Percentiles rank a stretch among this genome's conserved stretches.
These are phyloP conservation scores for Stenocarpella maydis DNA, from an alignment of 2,329 filamentous ascomycete species.

Conservation along the genomic window DNA sequence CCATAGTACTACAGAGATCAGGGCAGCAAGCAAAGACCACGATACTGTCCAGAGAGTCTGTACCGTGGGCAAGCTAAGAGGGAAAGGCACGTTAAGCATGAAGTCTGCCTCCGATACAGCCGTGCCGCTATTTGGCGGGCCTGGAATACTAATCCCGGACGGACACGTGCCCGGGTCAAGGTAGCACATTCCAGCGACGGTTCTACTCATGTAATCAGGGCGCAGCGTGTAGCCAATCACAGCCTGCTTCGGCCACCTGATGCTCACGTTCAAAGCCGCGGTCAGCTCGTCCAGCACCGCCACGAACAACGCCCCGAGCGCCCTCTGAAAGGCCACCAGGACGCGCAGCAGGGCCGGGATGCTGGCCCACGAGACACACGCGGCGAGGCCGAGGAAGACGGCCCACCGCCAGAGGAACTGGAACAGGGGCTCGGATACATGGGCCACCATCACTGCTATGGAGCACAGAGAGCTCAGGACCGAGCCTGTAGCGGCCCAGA, in stretches of 20 bases:
- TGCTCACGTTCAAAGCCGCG: not conserved
- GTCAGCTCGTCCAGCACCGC: not conserved
- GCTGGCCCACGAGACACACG: not conserved
- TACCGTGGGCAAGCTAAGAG: not conserved
- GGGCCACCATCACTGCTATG: not conserved
- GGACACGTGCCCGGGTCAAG: not conserved
- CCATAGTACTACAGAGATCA: not conserved
- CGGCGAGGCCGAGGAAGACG: not conserved
- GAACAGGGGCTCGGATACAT: not conserved
- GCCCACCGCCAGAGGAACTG: not conserved
- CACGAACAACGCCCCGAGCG: not conserved
- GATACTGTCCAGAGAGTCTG: not conserved
- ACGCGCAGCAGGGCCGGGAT: not conserved
- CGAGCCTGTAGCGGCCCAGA: not conserved
- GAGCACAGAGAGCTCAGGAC: not conserved
- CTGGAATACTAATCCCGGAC: not conserved
- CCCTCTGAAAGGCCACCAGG: not conserved
- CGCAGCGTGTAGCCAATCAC: not conserved
- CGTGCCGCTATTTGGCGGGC: not conserved
- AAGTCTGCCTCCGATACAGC: not conserved
- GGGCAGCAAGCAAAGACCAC: not conserved
- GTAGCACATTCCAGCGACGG: not conserved
- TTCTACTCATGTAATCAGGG: not conserved
- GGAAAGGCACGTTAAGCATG: not conserved
- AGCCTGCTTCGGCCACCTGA: not conserved